Evolutionary conservation across 2,329 filamentous ascomycete genomes (phyloP), one percentile per base, ranked within the genome.

Genomic region (Ophiostoma quercus): DNA sequence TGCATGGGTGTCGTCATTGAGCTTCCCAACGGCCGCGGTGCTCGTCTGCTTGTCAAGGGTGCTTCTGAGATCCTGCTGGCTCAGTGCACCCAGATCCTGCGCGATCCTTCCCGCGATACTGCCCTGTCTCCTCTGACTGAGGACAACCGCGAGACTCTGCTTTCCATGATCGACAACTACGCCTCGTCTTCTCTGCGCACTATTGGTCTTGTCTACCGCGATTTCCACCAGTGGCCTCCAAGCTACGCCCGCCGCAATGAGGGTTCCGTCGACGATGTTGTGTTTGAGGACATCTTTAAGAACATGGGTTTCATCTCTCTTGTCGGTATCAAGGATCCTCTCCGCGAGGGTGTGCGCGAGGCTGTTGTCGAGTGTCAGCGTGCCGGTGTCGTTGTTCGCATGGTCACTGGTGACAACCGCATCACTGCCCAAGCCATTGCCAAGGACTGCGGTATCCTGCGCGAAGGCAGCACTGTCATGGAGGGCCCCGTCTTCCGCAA

Each of bases 201-300:
- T 1, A 96, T 97, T 74, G 92, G 89, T 62, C 85, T 96, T 73
- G 84, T 92, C 68, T 96, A 92, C 79, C 90, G 88, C 70, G 93
- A 97, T 75, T 96, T 95, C 74, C 86, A 91, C 32, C 85, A 86
- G 68, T 97, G 93, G 93, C 93, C 94, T 41, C 92, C 92, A 4
- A 85, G 82, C 71, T 84, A 85, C 66, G 85, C 84, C 19, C 86
- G 81, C 67, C 82, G 81, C 4, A 77, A 78, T n/a, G 84, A 85
- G 60, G 82, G 81, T 32, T 83, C 89, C 77, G 83, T 83, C 74
- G 84, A 83, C 51, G 85, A 89, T 70, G 84, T 88, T n/a, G 79
- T 83, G 9, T 90, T 92, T 73, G 88, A 90, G 65, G 83, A 88
- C 68, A 78, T 92, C 19, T 91, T 91, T 78, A 82, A 84, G 66